phyloP scores from a whole-genome alignment of 1,139 yeast genomes.

The Debaryomyces udenii region DNA sequence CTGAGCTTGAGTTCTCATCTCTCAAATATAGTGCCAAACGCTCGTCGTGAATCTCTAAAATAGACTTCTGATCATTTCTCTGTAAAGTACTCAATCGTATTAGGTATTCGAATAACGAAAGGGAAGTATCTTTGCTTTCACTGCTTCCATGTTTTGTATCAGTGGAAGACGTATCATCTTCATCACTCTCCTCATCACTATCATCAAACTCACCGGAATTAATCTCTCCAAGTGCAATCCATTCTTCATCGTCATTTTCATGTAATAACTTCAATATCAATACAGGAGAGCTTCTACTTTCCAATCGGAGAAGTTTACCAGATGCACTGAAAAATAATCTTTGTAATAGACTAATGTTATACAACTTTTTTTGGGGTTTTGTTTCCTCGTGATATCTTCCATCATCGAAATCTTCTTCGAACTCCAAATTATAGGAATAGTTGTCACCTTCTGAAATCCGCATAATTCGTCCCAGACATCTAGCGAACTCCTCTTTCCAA shows the following conservation, averaged over 20 bases:
- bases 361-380: constrained; percentile 32
- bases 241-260: constrained; percentile 37
- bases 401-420: constrained; percentile 69
- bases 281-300: constrained; percentile 69
- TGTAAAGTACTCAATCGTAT: constrained; percentile 66
- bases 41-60: constrained; percentile 66
- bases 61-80: constrained; percentile 57
- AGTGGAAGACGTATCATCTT: constrained; percentile 17
- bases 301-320: constrained; percentile 65
- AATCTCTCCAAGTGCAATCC: constrained; percentile 58
- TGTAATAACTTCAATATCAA: constrained; percentile 54
- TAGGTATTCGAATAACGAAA: constrained; percentile 68
- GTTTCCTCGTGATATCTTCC: constrained; percentile 68
- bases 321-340: constrained; percentile 74
- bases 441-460: constrained; percentile 24
- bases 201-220: constrained; percentile 33
- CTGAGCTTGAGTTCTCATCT: constrained; percentile 57
- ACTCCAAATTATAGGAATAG: constrained; percentile 49
- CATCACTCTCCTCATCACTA: constrained; percentile 28
- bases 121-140: constrained; percentile 28
- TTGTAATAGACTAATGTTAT: constrained; percentile 48
- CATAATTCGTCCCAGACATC: constrained; percentile 50
- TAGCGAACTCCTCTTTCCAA: constrained; percentile 78
- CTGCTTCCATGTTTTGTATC: constrained; percentile 19
- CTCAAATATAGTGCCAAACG: constrained; percentile 62